phyloP scores from a whole-genome alignment of 1,284 basidiomycete genomes.

The Ustilago shanxiensis region DNA sequence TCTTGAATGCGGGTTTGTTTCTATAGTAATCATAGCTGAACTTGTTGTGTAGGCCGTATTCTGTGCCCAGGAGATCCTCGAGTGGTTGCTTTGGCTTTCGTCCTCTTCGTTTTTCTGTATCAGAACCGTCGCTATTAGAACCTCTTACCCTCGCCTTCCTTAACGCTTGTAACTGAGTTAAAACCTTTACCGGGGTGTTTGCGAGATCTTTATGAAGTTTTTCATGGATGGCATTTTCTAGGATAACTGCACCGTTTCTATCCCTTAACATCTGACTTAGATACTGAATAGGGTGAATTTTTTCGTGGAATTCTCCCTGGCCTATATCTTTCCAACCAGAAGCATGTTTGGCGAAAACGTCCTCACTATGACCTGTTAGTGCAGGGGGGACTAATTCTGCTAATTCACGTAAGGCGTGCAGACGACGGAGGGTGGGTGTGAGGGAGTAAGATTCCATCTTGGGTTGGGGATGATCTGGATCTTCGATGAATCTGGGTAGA shows the following conservation, averaged over 20 bases:
- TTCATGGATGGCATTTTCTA: conserved; percentile 27
- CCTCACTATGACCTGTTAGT: conserved; percentile 4
- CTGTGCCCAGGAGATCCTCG: background rate
- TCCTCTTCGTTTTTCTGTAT: background rate
- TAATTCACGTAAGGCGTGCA: conserved; percentile 13
- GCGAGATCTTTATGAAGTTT: background rate
- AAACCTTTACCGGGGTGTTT: background rate
- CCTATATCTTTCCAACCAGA: background rate
- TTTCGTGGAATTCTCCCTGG: background rate
- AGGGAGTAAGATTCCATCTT: background rate
- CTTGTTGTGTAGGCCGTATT: background rate
- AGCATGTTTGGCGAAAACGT: conserved; percentile 2
- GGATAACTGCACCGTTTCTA: background rate
- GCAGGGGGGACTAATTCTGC: conserved; percentile 9
- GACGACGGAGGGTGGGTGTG: background rate
- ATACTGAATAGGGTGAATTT: conserved; percentile 36
- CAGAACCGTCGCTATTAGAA: background rate
- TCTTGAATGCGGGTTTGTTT: conserved; percentile 4
- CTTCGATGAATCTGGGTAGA: background rate
- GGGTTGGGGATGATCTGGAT: conserved; percentile 8
- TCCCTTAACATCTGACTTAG: conserved; percentile 14
- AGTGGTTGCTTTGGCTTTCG: background rate
- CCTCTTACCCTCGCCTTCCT: background rate
- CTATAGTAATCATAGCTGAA: conserved; percentile 16
- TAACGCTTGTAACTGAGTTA: background rate